These are phyloP conservation scores for Exsudoporus floridanus DNA, from an alignment of 1,284 basidiomycete species.

Conservation along the genomic window DNA sequence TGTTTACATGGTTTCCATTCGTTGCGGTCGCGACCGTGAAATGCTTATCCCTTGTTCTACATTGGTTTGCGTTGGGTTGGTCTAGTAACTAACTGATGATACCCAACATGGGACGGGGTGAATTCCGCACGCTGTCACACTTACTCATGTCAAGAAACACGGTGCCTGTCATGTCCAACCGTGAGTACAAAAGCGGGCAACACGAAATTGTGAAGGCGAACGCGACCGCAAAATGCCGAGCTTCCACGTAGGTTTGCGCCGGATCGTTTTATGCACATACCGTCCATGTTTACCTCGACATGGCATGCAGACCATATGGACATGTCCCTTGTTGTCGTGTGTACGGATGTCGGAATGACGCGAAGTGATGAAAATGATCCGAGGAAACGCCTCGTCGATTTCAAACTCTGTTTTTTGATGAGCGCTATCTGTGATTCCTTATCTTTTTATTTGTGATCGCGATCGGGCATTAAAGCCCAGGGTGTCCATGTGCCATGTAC, in stretches of 20 bases:
- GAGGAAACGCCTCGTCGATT: neutral
- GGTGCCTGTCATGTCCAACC: neutral
- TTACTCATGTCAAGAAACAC: neutral
- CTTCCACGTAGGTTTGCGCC: neutral
- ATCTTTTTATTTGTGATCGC: neutral
- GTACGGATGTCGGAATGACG: neutral
- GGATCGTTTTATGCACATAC: too few species aligned
- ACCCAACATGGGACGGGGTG: neutral
- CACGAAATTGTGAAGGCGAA: too few species aligned
- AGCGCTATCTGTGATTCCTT: neutral
- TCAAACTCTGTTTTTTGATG: neutral
- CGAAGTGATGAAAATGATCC: neutral
- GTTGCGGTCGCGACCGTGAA: neutral
- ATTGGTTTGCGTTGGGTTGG: neutral
- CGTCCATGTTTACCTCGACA: neutral
- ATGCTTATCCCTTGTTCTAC: neutral
- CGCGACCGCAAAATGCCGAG: neutral
- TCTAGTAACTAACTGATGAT: neutral
- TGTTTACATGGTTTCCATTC: neutral
- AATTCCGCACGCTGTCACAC: neutral
- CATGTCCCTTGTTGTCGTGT: neutral
- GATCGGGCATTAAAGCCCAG: neutral
- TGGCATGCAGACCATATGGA: neutral
- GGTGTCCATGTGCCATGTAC: neutral
- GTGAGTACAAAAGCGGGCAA: neutral